Percentiles rank a stretch among this genome's conserved stretches.
phyloP scores from a whole-genome alignment of 805 yeast species.

The Kregervanrija delftensis region DNA sequence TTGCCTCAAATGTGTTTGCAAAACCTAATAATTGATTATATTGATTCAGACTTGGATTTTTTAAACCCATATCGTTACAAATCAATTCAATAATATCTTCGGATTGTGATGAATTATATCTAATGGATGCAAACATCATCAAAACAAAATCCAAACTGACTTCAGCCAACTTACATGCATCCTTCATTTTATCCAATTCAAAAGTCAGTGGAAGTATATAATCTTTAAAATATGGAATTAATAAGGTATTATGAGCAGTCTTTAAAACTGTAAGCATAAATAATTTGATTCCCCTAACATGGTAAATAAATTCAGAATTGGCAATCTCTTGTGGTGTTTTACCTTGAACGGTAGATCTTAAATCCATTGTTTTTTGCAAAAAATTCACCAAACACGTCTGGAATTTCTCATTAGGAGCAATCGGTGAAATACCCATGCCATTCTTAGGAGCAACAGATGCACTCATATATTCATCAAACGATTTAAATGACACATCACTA shows the following conservation, averaged over 20 bases:
- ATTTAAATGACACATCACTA: constrained; percentile 9
- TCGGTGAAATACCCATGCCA: constrained; percentile 23
- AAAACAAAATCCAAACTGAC: constrained; percentile 47
- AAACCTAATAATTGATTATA: constrained; percentile 59
- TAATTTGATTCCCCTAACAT: constrained; percentile 56
- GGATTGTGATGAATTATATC: constrained; percentile 37
- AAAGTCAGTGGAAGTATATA: constrained; percentile 66
- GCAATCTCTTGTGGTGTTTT: constrained; percentile 49
- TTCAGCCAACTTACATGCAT: constrained; percentile 67
- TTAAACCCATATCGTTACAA: constrained; percentile 30
- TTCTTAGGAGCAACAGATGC: constrained; percentile 30
- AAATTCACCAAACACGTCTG: constrained; percentile 32
- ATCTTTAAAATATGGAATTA: constrained; percentile 44
- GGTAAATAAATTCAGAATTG: constrained; percentile 53
- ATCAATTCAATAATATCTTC: constrained; percentile 38
- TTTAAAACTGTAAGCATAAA: constrained; percentile 51
- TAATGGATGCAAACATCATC: constrained; percentile 39
- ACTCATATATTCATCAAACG: constrained; percentile 33
- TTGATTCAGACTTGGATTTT: constrained; percentile 51
- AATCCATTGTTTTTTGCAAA: constrained; percentile 37
- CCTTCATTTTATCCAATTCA: constrained; percentile 59
- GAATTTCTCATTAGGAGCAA: constrained; percentile 19
- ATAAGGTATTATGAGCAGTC: constrained; percentile 45
- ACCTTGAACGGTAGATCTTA: constrained; percentile 24
- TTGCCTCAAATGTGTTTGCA: constrained; percentile 63